Conservation (phyloP, 2,329 filamentous ascomycete species). For the Stagonosporopsis rhizophila region DNA sequence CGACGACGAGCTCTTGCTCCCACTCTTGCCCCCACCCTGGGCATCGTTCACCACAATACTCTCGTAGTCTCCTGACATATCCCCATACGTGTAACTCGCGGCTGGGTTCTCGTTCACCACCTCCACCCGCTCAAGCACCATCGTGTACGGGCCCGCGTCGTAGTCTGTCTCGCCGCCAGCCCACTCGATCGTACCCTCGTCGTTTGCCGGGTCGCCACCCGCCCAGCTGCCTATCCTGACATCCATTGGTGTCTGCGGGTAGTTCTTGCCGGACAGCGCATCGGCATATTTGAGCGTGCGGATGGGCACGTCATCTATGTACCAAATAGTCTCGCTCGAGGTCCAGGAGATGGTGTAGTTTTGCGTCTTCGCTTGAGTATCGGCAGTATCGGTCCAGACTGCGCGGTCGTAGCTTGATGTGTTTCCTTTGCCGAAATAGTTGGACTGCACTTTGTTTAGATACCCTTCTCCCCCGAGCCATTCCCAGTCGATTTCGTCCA, state of each 20-base stretch:
- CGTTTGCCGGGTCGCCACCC: conserved; percentile 52
- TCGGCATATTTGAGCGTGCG: conserved; percentile 62
- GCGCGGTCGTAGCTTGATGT: conserved; percentile 72
- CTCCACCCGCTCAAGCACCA: conserved; percentile 57
- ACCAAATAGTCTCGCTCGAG: conserved; percentile 67
- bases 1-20: no score
- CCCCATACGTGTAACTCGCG: conserved; percentile 55
- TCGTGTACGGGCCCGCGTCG: conserved; percentile 54
- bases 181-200: conserved; percentile 68
- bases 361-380: conserved; percentile 63
- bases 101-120: conserved; percentile 59
- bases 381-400: conserved; percentile 61
- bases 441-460: conserved; percentile 66
- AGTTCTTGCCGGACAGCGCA: conserved; percentile 62
- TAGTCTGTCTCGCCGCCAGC: conserved; percentile 64
- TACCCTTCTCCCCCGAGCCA: conserved; percentile 69
- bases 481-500: conserved; percentile 87
- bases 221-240: conserved; percentile 53
- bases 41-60: conserved; percentile 52
- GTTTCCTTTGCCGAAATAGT: conserved; percentile 67
- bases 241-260: conserved; percentile 78
- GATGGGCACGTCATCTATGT: conserved; percentile 70
- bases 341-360: conserved; percentile 77
- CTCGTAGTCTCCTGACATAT: conserved; percentile 53
- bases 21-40: neutral